These are phyloP conservation scores for Colletotrichum neosansevieriae DNA, from an alignment of 2,329 filamentous ascomycete genomes.

Conservation along the genomic window DNA sequence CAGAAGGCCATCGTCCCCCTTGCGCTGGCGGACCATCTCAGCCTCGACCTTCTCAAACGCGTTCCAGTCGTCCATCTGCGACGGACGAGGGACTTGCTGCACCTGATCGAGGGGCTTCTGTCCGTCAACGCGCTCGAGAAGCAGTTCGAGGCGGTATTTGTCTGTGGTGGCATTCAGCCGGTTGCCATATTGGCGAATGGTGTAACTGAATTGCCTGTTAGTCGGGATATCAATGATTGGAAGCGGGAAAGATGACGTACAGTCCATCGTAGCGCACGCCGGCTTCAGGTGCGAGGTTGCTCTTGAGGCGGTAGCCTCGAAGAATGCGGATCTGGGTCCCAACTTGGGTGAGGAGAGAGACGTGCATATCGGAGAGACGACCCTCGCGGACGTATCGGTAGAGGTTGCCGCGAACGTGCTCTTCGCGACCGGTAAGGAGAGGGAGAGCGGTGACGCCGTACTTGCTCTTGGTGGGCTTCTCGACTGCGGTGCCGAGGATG, in stretches of 20 bases:
- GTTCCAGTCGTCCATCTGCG: slow-evolving; percentile 68
- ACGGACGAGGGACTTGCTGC: slow-evolving; percentile 61
- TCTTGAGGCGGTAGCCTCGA: slow-evolving; percentile 62
- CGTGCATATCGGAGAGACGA: slow-evolving; percentile 58
- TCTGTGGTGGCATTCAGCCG: slow-evolving; percentile 55
- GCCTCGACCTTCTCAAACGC: slow-evolving; percentile 57
- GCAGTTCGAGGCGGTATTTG: slow-evolving; percentile 58
- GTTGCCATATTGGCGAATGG: slow-evolving; percentile 60
- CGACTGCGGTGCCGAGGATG: slow-evolving; percentile 59
- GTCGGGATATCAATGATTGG: neutral
- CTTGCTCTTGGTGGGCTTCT: slow-evolving; percentile 59
- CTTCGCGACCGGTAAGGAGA: slow-evolving; percentile 64
- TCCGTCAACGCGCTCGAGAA: slow-evolving; percentile 57
- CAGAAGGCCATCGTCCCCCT: slow-evolving; percentile 36
- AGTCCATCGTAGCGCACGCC: slow-evolving; percentile 70
- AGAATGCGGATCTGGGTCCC: slow-evolving; percentile 65
- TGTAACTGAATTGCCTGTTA: slow-evolving; percentile 56
- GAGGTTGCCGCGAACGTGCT: slow-evolving; percentile 49
- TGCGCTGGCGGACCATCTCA: slow-evolving; percentile 37
- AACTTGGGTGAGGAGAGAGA: slow-evolving; percentile 61
- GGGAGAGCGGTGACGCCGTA: slow-evolving; percentile 63
- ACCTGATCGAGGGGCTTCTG: slow-evolving; percentile 59
- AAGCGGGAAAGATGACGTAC: slow-evolving; percentile 53
- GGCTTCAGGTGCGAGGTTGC: slow-evolving; percentile 62
- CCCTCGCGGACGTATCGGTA: slow-evolving; percentile 61